These are phyloP conservation scores for Rhynchosporium agropyri DNA, from an alignment of 2,329 filamentous ascomycete species.

Conservation along the genomic window DNA sequence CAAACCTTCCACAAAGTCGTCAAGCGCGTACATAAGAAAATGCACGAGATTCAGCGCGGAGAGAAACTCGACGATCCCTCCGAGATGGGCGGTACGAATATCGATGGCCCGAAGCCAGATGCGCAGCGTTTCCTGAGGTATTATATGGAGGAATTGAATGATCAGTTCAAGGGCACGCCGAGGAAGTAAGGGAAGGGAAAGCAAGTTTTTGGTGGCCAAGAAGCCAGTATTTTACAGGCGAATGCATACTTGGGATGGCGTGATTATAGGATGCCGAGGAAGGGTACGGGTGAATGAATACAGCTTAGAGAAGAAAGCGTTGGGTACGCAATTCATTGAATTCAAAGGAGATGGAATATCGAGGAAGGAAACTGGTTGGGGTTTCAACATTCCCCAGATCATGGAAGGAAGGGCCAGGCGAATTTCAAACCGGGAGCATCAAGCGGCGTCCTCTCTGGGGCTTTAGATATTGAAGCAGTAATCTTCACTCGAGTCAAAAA, in stretches of 20 bases:
- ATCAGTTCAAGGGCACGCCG: conserved; percentile 45
- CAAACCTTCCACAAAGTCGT: conserved; percentile 57
- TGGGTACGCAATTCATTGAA: background rate
- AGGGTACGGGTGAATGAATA: background rate
- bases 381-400: background rate
- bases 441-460: background rate
- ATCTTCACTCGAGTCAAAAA: background rate
- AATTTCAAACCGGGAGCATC: background rate
- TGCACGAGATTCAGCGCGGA: conserved; percentile 47
- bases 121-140: conserved; percentile 48
- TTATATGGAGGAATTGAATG: conserved; percentile 56
- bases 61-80: conserved; percentile 46
- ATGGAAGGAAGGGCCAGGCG: background rate
- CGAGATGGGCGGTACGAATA: conserved; percentile 52
- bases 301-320: background rate
- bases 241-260: background rate
- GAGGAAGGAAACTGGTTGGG: background rate
- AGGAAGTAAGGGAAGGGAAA: conserved; percentile 32
- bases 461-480: no score
- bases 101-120: conserved; percentile 42
- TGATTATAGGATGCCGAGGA: background rate
- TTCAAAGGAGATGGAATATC: background rate
- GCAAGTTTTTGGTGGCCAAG: background rate
- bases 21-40: conserved; percentile 49
- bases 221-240: background rate